These are phyloP conservation scores for Colletotrichum sojae DNA, from an alignment of 2,329 filamentous ascomycete species.

Conservation along the genomic window DNA sequence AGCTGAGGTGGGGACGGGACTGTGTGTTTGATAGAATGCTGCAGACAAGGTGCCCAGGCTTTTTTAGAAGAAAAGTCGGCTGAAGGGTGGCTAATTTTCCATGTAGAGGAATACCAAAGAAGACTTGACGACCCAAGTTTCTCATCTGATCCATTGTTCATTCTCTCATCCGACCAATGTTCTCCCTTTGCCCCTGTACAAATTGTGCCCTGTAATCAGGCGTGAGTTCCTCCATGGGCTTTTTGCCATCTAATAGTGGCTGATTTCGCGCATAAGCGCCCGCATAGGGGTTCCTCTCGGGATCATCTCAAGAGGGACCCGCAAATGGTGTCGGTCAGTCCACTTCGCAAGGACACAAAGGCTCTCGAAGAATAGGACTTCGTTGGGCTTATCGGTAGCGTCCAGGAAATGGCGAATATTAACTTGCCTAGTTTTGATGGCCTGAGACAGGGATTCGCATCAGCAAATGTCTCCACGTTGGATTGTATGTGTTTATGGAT, in stretches of 20 bases:
- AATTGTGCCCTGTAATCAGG: too few species aligned
- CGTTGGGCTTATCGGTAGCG: slow-evolving; percentile 46
- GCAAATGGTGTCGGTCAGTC: slow-evolving; percentile 52
- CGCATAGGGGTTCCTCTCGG: slow-evolving; percentile 56
- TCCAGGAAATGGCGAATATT: slow-evolving; percentile 66
- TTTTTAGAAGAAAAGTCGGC: neutral
- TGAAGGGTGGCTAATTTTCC: slow-evolving; percentile 10
- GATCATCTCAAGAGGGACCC: slow-evolving; percentile 63
- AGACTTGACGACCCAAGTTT: slow-evolving; percentile 3
- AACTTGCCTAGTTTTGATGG: slow-evolving; percentile 57
- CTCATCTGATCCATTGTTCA: neutral
- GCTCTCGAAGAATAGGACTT: slow-evolving; percentile 52
- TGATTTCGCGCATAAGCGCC: slow-evolving; percentile 48
- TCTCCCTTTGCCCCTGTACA: too few species aligned
- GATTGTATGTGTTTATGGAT: neutral
- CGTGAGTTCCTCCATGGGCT: too few species aligned
- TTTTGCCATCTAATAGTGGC: neutral
- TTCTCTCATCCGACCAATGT: too few species aligned
- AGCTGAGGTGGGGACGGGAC: slow-evolving; percentile 57
- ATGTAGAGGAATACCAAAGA: slow-evolving; percentile 11
- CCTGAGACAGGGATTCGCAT: slow-evolving; percentile 48
- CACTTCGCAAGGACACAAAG: slow-evolving; percentile 52
- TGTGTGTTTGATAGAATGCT: neutral
- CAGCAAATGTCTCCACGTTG: neutral
- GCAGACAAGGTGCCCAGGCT: slow-evolving; percentile 10